phyloP scores from a whole-genome alignment of 495 filamentous ascomycete genomes.

The Hypomontagnella submonticulosa region DNA sequence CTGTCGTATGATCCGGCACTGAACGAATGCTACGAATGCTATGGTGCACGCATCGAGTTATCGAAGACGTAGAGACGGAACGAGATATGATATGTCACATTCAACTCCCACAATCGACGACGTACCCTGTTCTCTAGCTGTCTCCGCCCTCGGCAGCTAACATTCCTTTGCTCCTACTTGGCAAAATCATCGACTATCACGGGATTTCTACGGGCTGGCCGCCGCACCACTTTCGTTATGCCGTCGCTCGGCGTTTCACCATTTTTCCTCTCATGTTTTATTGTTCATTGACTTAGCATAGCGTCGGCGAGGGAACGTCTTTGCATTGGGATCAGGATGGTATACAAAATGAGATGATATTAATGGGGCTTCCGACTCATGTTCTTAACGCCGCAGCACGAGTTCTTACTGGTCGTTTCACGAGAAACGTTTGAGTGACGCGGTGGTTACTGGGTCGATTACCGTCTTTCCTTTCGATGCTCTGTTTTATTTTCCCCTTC shows the following conservation, averaged over 20 bases:
- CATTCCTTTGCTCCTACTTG: conserved; percentile 24
- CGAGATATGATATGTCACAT: conserved; percentile 15
- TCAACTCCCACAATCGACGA: conserved; percentile 12
- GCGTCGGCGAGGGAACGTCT: conserved; percentile 36
- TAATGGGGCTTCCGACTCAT: conserved; percentile 34
- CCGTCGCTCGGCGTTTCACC: neutral
- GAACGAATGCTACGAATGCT: conserved; percentile 33
- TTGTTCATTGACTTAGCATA: conserved; percentile 40
- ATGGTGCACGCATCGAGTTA: conserved; percentile 33
- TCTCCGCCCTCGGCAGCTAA: conserved; percentile 23
- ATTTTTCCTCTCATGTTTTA: conserved; percentile 12
- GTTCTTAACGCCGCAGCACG: conserved; percentile 25
- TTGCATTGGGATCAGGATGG: conserved; percentile 35
- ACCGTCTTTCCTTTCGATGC: conserved; percentile 10
- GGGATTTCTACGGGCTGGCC: conserved; percentile 23
- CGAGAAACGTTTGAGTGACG: conserved; percentile 28
- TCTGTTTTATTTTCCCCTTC: conserved; percentile 4
- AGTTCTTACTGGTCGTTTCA: conserved; percentile 26
- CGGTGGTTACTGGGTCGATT: conserved; percentile 18
- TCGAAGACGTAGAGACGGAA: conserved; percentile 41
- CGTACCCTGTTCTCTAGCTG: conserved; percentile 6
- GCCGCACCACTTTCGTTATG: conserved; percentile 26
- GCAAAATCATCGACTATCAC: conserved; percentile 23
- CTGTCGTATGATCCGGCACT: conserved; percentile 28
- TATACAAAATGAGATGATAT: conserved; percentile 36